Evolutionary conservation across 257 asterid genomes (phyloP).

Genomic region (Paulownia fortunei): DNA sequence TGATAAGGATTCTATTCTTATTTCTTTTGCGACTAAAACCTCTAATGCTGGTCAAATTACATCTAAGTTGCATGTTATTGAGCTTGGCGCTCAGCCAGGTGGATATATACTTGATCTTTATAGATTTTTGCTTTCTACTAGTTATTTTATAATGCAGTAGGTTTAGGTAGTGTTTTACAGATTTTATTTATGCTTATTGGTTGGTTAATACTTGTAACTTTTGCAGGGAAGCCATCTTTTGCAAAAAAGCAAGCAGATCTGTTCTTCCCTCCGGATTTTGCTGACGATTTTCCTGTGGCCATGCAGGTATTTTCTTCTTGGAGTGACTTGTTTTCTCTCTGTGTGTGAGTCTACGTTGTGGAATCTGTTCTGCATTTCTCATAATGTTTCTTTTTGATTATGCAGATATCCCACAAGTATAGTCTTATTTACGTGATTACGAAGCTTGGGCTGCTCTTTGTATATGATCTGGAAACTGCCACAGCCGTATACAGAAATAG

Average conservation of each 20-base stretch:
- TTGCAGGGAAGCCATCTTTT: conserved; percentile 90
- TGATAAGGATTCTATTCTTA: conserved; percentile 92
- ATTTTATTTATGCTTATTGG: conserved; percentile 17
- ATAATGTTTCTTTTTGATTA: conserved; percentile 24
- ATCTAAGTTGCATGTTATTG: conserved; percentile 93
- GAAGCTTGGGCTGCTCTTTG: conserved; percentile 98
- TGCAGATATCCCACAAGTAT: conserved; percentile 92
- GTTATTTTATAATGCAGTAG: conserved; percentile 5
- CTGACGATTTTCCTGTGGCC: conserved; percentile 97
- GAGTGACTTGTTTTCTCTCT: not conserved
- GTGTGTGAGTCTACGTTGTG: conserved; percentile 7
- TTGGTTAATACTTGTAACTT: conserved; percentile 24
- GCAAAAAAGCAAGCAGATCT: conserved; percentile 98
- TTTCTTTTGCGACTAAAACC: conserved; percentile 86
- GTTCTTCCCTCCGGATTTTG: conserved; percentile 97
- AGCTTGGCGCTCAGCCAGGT: conserved; percentile 99
- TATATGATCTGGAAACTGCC: conserved; percentile 95
- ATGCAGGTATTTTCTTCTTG: conserved; percentile 79
- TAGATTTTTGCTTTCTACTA: not conserved
- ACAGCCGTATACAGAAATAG: conserved; percentile 97
- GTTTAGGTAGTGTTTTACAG: conserved; percentile 19
- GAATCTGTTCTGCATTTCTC: conserved; percentile 27
- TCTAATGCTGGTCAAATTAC: conserved; percentile 85
- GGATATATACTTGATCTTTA: conserved; percentile 23
- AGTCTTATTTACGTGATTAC: conserved; percentile 94